phyloP scores from a whole-genome alignment of 169 alveolate species.

The Perkinsus marinus region DNA sequence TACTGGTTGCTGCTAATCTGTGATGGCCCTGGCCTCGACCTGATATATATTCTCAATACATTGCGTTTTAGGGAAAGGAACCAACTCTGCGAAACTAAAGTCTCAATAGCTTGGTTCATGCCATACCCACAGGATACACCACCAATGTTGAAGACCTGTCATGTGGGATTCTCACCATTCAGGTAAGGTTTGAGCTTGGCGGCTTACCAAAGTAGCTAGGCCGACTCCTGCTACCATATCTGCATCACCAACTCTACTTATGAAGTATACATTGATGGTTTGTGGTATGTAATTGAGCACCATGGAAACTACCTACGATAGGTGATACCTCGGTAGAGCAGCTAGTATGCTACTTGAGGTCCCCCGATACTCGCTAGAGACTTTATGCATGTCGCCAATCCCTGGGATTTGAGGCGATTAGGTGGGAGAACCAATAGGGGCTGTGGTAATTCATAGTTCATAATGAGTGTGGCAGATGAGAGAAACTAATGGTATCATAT shows the following conservation, averaged over 20 bases:
- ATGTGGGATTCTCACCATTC: not conserved
- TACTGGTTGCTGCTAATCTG: not conserved
- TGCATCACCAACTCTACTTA: not conserved
- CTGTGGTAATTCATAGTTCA: too few relatives aligned
- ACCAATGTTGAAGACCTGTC: not conserved
- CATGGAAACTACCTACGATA: not conserved
- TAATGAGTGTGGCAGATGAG: too few relatives aligned
- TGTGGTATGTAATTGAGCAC: not conserved
- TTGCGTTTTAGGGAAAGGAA: too few relatives aligned
- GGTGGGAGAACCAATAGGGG: too few relatives aligned
- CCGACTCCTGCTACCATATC: not conserved
- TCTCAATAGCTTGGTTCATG: not conserved
- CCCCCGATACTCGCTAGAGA: too few relatives aligned
- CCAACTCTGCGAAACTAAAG: not conserved
- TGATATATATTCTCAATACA: not conserved
- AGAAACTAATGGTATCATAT: too few relatives aligned
- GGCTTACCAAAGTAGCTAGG: not conserved
- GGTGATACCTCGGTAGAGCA: too few relatives aligned
- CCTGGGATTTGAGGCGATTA: too few relatives aligned
- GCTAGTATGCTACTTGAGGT: too few relatives aligned
- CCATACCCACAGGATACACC: not conserved
- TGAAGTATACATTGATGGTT: not conserved
- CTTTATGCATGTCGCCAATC: too few relatives aligned
- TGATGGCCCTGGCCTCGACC: not conserved
- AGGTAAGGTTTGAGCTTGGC: not conserved